phyloP scores from a whole-genome alignment of 2,329 filamentous ascomycete species.

The Trichoderma gracile region DNA sequence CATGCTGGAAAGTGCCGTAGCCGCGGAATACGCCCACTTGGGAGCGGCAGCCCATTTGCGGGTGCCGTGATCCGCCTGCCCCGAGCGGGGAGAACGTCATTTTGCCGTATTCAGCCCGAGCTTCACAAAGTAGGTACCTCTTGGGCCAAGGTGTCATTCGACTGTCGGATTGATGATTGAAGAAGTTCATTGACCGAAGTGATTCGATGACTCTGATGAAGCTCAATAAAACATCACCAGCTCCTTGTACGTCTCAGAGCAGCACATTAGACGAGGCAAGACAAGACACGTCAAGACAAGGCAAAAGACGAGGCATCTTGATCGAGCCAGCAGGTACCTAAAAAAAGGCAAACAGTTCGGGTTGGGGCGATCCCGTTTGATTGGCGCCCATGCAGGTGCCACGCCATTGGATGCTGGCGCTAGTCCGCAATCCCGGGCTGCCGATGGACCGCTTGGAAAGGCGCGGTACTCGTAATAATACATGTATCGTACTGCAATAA shows the following conservation, averaged over 20 bases:
- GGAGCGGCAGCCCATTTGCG: slow-evolving; percentile 13
- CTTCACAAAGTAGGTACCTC: background rate
- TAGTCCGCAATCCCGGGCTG: background rate
- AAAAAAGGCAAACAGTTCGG: slow-evolving; percentile 8
- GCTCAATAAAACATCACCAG: no score
- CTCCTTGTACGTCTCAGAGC: no score
- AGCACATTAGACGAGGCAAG: no score
- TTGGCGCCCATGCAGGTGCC: slow-evolving; percentile 20
- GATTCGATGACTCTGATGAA: background rate
- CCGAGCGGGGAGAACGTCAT: slow-evolving; percentile 25
- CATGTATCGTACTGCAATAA: no score
- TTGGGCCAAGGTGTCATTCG: no score
- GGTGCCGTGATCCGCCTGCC: slow-evolving; percentile 22
- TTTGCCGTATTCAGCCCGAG: slow-evolving; percentile 14
- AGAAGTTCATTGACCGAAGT: no score
- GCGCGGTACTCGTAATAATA: background rate
- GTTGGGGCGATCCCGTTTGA: slow-evolving; percentile 24
- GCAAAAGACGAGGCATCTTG: no score
- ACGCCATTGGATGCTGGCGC: slow-evolving; percentile 2
- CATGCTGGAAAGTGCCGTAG: slow-evolving; percentile 9
- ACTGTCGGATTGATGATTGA: background rate
- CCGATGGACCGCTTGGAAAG: background rate
- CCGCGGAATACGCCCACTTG: slow-evolving; percentile 16
- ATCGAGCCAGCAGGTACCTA: background rate
- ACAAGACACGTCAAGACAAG: no score